phyloP scores from a whole-genome alignment of 768 basidiomycete genomes.

The Amanita jacksonii region DNA sequence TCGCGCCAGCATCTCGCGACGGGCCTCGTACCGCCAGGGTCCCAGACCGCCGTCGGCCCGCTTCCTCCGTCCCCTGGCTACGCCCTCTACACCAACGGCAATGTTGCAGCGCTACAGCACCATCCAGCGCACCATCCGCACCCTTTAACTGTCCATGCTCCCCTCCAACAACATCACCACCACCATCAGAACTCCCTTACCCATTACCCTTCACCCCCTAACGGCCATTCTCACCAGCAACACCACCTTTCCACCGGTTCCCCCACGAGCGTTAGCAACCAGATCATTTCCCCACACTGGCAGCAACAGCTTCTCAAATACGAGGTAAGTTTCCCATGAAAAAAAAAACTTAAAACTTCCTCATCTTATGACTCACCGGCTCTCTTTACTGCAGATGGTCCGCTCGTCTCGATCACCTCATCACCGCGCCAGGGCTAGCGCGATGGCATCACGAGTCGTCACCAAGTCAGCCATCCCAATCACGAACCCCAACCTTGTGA shows the following conservation, averaged over 20 bases:
- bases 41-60: conserved; percentile 48
- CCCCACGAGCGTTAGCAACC: conserved; percentile 42
- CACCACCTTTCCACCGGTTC: conserved; percentile 50
- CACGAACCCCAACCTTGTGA: conserved; percentile 75
- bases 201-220: conserved; percentile 75
- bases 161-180: conserved; percentile 33
- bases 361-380: conserved; percentile 28
- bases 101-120: conserved; percentile 53
- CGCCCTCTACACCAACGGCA: conserved; percentile 66
- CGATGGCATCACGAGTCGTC: conserved; percentile 83
- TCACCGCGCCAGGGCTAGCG: conserved; percentile 91
- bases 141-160: conserved; percentile 33
- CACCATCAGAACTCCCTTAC: conserved; percentile 78
- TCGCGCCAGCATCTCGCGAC: conserved; percentile 47
- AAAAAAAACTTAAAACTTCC: conserved; percentile 13
- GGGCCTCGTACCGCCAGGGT: conserved; percentile 32
- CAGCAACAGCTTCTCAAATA: conserved; percentile 89
- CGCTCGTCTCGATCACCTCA: conserved; percentile 83
- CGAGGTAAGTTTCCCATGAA: conserved; percentile 56
- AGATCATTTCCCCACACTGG: conserved; percentile 79
- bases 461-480: conserved; percentile 86
- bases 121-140: conserved; percentile 48
- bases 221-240: conserved; percentile 49
- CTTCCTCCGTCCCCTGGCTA: conserved; percentile 70
- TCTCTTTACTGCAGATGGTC: conserved; percentile 48